These are phyloP conservation scores for Rhodotorula kratochvilovae DNA, from an alignment of 768 basidiomycete species.

Conservation along the genomic window DNA sequence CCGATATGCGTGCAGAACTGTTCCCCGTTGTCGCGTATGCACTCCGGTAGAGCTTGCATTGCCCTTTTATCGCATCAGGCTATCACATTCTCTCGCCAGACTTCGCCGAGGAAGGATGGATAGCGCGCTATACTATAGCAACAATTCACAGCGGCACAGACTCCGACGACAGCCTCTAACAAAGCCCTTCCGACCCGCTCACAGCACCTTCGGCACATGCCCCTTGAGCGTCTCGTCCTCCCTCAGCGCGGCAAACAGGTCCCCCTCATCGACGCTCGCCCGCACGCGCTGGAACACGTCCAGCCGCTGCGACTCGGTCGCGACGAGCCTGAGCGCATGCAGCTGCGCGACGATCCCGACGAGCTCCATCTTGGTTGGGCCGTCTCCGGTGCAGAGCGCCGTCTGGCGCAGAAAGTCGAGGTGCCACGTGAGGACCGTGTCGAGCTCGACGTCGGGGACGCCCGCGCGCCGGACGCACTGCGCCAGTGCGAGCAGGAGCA, in stretches of 20 bases:
- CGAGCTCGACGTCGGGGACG: conserved; percentile 43
- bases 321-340: conserved; percentile 37
- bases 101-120: not conserved
- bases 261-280: conserved; percentile 38
- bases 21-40: conserved; percentile 38
- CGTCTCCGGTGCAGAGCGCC: conserved; percentile 14
- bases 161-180: not conserved
- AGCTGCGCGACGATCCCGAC: conserved; percentile 35
- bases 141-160: not conserved
- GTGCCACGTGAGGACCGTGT: conserved; percentile 43
- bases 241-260: conserved; percentile 38
- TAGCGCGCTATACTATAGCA: not conserved
- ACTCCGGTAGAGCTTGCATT: conserved; percentile 5
- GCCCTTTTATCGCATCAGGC: not conserved
- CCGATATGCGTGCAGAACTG: no score
- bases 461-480: conserved; percentile 39
- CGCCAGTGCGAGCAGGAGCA: conserved; percentile 43
- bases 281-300: conserved; percentile 41
- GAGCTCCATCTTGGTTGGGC: conserved; percentile 36
- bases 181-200: not conserved
- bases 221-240: conserved; percentile 34
- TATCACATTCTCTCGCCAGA: no score
- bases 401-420: conserved; percentile 40
- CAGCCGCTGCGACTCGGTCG: conserved; percentile 35
- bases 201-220: conserved; percentile 19